phyloP scores from a whole-genome alignment of 257 asterid genomes.

The Haberlea rhodopensis region DNA sequence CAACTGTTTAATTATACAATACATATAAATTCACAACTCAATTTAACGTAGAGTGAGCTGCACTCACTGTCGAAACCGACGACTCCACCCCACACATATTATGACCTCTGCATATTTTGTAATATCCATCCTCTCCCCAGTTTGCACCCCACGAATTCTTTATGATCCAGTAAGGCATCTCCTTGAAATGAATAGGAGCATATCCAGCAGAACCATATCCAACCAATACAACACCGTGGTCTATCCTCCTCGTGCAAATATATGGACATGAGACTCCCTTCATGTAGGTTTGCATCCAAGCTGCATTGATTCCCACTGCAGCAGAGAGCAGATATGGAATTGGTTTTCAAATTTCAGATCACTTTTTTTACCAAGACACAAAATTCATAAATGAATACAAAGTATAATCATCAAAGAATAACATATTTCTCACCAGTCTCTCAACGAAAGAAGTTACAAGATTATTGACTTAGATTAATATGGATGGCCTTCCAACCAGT shows the following conservation, averaged over 20 bases:
- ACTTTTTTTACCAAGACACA: too few relatives aligned
- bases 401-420: too few relatives aligned
- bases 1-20: too few relatives aligned
- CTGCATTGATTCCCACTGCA: constrained; percentile 86
- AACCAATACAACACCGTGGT: constrained; percentile 81
- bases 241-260: constrained; percentile 55
- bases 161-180: constrained; percentile 86
- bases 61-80: constrained; percentile 77
- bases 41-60: constrained; percentile 28
- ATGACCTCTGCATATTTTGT: constrained; percentile 77
- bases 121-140: constrained; percentile 90
- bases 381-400: too few relatives aligned
- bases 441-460: too few relatives aligned
- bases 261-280: constrained; percentile 89
- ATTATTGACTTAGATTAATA: too few relatives aligned
- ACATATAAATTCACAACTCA: background rate
- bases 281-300: constrained; percentile 87
- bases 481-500: too few relatives aligned
- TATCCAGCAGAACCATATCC: constrained; percentile 75
- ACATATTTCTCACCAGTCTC: too few relatives aligned
- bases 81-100: constrained; percentile 76
- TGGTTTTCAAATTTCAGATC: too few relatives aligned
- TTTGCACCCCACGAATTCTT: constrained; percentile 87
- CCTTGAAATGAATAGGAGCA: constrained; percentile 70
- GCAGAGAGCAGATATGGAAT: too few relatives aligned